Conservation (phyloP, 441 rosid species). For the Euphorbia celastroides region DNA sequence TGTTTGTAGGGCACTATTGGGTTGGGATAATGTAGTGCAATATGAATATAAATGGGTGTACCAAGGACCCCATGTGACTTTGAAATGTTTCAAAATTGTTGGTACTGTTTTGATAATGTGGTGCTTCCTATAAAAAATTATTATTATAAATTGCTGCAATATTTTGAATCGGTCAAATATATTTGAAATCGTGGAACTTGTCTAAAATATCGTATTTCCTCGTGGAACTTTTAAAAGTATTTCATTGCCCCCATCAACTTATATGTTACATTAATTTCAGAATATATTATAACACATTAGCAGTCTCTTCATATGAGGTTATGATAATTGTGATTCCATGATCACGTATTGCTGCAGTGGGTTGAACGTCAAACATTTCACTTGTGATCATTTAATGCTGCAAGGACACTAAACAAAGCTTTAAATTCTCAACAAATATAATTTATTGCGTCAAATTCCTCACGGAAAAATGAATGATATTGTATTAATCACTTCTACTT, state of each 20-base stretch:
- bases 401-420: neutral
- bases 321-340: neutral
- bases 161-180: too few relatives aligned
- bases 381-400: conserved; percentile 3
- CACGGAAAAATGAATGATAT: neutral
- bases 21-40: neutral
- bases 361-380: neutral
- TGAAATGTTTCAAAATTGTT: neutral
- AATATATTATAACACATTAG: neutral
- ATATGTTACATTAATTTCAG: too few relatives aligned
- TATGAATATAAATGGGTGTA: neutral
- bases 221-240: too few relatives aligned
- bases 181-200: too few relatives aligned
- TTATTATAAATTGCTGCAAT: too few relatives aligned
- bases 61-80: neutral
- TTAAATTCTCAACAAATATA: neutral
- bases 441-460: neutral
- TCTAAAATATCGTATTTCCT: too few relatives aligned
- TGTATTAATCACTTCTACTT: neutral
- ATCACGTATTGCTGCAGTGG: neutral
- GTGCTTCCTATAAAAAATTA: too few relatives aligned
- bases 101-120: neutral
- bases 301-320: too few relatives aligned
- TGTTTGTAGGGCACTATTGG: neutral
- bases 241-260: too few relatives aligned